A percentile compares a stretch with the other conserved stretches of the same genome.
Evolutionary conservation across 805 yeast genomes (phyloP).

Genomic region (Schwanniomyces yamadae): DNA sequence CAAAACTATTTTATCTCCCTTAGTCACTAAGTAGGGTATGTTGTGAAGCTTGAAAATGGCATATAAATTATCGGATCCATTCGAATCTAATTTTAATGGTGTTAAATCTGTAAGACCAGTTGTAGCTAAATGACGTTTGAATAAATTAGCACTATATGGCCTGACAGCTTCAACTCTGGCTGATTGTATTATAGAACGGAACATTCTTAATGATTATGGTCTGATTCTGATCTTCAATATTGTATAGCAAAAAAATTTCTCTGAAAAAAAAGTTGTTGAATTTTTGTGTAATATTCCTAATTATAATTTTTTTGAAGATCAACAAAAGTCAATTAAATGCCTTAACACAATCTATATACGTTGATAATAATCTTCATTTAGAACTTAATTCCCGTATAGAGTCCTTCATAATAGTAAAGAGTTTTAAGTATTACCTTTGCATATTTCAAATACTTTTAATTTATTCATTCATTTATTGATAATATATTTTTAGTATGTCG

Average conservation of each 20-base stretch:
- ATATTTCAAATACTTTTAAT: neutral
- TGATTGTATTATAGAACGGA: conserved; percentile 2
- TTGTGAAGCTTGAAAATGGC: conserved; percentile 81
- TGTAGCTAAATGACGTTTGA: conserved; percentile 1
- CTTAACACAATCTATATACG: neutral
- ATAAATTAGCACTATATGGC: neutral
- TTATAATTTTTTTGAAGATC: conserved; percentile 1
- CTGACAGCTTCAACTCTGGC: neutral
- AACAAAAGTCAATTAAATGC: neutral
- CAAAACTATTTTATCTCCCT: conserved; percentile 80
- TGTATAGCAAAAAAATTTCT: neutral
- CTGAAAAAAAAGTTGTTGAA: conserved; percentile 1
- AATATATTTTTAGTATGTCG: conserved; percentile 28
- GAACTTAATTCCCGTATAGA: neutral
- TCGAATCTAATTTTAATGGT: conserved; percentile 65
- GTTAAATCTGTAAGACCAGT: conserved; percentile 41
- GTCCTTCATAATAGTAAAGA: neutral
- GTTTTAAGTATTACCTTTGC: neutral
- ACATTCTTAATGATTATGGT: neutral
- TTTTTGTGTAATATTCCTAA: conserved; percentile 2
- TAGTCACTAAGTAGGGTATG: conserved; percentile 83
- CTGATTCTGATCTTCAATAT: neutral
- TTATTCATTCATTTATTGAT: conserved; percentile 1
- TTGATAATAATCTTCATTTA: neutral
- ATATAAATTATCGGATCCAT: conserved; percentile 55